Base-by-base conservation (phyloP, 768 basidiomycete genomes). In the Trametes gibbosa region DNA sequence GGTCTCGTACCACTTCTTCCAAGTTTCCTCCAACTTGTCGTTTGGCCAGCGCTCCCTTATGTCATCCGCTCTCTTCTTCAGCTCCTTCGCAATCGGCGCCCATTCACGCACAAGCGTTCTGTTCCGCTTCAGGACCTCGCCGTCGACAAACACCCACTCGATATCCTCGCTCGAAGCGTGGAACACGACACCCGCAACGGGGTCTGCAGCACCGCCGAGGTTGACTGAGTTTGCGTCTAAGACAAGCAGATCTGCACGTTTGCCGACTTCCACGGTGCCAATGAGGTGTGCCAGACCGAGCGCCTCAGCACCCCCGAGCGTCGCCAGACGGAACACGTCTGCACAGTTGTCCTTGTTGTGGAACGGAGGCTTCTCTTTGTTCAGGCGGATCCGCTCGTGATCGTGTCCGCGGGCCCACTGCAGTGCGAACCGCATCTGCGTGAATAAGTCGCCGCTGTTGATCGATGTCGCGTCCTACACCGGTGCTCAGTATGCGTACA, bases 201-300 rank as follows among this genome's bases (percentile, higher is more conserved):
- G 70, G 47, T 72, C 69, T 1, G n/a, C 54, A 17, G 59, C 59
- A 1, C 67, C 69, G 1, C 65, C 69, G 23, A 73, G 66, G 41
- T 71, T 70, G 35, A 62, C 63, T n/a, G 68, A 68, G n/a, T 53
- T 27, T 19, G 68, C 65, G 53, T 73, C 69, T 50, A 68, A 68
- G 23, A 71, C 57, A 29, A 70, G 58, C n/a, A 73, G 47, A 48
- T 73, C 72, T 2, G 72, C 70, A 9, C 65, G 61, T 63, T 73
- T 73, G 43, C 70, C 70, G 7, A 69, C 69, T 51, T 73, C 72
- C 17, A 73, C 62, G 13, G 69, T 64, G 2, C 70, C 70, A 49
- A 70, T 63, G 32, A 67, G 42, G 35, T 66, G 35, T 21, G 60
- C 43, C 46, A 71, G 58, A 45, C 69, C 64, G 23, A 70, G 42